Evolutionary conservation across 129 eudicot genomes (phyloP).

Genomic region (Ambrosia trifida): DNA sequence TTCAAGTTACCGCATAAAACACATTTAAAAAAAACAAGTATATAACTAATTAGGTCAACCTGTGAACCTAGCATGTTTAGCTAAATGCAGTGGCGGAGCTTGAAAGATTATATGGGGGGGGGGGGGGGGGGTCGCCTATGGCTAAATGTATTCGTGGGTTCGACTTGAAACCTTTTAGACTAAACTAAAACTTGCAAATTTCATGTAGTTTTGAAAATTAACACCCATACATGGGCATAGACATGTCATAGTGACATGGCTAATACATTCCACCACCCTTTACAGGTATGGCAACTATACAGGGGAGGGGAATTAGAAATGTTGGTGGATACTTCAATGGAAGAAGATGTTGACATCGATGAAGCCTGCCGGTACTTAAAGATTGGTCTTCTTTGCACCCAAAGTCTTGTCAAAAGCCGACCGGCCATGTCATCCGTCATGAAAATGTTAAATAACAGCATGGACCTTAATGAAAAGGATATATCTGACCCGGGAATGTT

Average conservation of each 20-base stretch:
- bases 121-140: too few relatives aligned
- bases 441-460: conserved; percentile 57
- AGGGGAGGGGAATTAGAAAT: conserved; percentile 47
- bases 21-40: too few relatives aligned
- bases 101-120: too few relatives aligned
- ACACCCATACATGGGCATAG: neutral
- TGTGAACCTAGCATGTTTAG: too few relatives aligned
- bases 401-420: conserved; percentile 60
- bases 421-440: conserved; percentile 73
- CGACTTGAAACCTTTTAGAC: neutral
- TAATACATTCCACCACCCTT: neutral
- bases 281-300: conserved; percentile 70
- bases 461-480: conserved; percentile 43
- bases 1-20: neutral
- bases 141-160: too few relatives aligned
- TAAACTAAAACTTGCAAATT: neutral
- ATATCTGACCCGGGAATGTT: conserved; percentile 57
- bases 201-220: neutral
- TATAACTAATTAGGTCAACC: neutral
- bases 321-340: conserved; percentile 51
- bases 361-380: conserved; percentile 65
- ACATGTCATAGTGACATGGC: conserved; percentile 6
- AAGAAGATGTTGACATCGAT: conserved; percentile 43
- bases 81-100: too few relatives aligned
- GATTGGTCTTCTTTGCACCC: conserved; percentile 78